These are phyloP conservation scores for Hsuehochloa calcarea DNA, from an alignment of 176 grass and related monocot species.

Conservation along the genomic window DNA sequence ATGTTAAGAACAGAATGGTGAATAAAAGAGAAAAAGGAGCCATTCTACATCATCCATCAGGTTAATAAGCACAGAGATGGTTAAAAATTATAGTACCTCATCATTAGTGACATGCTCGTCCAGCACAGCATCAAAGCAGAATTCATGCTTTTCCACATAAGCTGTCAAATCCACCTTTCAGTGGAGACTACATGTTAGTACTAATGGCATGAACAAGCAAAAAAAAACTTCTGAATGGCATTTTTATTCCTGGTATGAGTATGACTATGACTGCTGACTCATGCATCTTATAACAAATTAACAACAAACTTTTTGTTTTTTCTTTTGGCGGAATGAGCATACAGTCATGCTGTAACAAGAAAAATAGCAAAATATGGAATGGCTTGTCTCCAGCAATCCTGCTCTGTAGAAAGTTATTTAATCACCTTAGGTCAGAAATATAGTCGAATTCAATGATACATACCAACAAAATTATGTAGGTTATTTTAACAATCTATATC, in stretches of 20 bases:
- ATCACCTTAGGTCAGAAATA: not conserved
- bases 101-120: conserved; percentile 86
- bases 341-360: not conserved
- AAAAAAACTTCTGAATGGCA: not conserved
- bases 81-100: conserved; percentile 59
- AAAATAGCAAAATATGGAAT: conserved; percentile 13
- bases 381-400: not conserved
- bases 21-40: not conserved
- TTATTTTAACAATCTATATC: conserved; percentile 15
- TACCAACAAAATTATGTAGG: not conserved
- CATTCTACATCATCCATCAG: conserved; percentile 12
- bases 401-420: not conserved
- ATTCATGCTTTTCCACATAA: conserved; percentile 91
- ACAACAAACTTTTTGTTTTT: not conserved
- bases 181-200: conserved; percentile 35
- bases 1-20: not conserved
- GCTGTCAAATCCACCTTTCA: conserved; percentile 93
- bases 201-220: conserved; percentile 5
- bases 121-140: conserved; percentile 93
- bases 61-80: not conserved
- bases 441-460: not conserved
- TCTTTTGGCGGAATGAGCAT: not conserved
- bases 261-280: not conserved
- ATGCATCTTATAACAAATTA: not conserved
- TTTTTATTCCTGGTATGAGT: conserved; percentile 4